A percentile compares a stretch with the other conserved stretches of the same genome.
phyloP scores from a whole-genome alignment of 1,139 yeast genomes.

The Petasospora fabianii region DNA sequence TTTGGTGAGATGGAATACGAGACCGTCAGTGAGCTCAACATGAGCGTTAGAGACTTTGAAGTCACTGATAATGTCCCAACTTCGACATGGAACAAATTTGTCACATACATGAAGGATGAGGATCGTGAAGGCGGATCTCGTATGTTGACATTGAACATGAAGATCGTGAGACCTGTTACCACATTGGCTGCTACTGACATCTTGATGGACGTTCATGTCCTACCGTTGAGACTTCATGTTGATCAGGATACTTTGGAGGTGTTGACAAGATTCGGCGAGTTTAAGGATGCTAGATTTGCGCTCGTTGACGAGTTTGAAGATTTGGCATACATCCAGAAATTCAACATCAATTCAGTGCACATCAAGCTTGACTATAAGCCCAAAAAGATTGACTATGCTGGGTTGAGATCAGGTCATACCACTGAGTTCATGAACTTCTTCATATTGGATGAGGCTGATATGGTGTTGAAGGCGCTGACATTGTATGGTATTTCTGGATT shows the following conservation, averaged over 20 bases:
- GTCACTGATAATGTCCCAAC: conserved; percentile 77
- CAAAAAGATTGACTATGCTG: conserved; percentile 77
- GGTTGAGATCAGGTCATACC: conserved; percentile 79
- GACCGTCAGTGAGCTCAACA: conserved; percentile 42
- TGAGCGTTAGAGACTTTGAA: conserved; percentile 51
- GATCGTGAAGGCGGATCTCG: conserved; percentile 67
- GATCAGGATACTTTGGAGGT: conserved; percentile 95
- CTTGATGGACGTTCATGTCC: conserved; percentile 48
- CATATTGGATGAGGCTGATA: conserved; percentile 78
- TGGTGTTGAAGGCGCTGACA: conserved; percentile 56
- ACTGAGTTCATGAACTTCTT: conserved; percentile 87
- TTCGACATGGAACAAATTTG: conserved; percentile 88
- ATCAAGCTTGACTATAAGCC: conserved; percentile 89
- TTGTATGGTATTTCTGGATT: conserved; percentile 79
- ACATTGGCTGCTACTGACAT: conserved; percentile 68
- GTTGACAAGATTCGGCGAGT: conserved; percentile 71
- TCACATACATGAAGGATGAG: conserved; percentile 62
- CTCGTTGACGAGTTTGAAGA: conserved; percentile 55
- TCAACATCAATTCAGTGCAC: conserved; percentile 58
- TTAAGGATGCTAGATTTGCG: conserved; percentile 67
- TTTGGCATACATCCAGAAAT: conserved; percentile 62
- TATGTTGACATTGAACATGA: conserved; percentile 54
- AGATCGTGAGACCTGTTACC: conserved; percentile 64
- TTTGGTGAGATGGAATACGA: conserved; percentile 37
- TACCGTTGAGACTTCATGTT: conserved; percentile 78